Conservation (phyloP, 1,139 yeast species). For the Schizosaccharomyces versatilis region DNA sequence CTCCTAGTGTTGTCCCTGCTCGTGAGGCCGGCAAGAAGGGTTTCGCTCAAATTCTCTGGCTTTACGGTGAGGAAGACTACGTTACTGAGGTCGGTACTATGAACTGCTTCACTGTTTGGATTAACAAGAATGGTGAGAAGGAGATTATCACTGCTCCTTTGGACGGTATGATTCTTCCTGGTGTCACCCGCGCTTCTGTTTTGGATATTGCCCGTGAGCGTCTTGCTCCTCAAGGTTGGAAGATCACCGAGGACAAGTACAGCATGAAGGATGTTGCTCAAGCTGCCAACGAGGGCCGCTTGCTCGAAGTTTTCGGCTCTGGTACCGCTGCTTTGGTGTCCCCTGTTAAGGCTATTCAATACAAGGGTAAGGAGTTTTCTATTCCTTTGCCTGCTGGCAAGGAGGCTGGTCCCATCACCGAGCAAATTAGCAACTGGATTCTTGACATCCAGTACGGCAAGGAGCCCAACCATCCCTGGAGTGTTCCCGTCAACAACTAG, state of each 20-base stretch:
- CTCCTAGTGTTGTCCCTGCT: constrained; percentile 83
- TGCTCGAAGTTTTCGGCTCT: constrained; percentile 86
- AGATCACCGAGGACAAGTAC: constrained; percentile 55
- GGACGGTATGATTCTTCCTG: constrained; percentile 90
- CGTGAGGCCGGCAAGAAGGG: constrained; percentile 71
- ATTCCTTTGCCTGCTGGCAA: constrained; percentile 66
- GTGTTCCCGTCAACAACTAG: constrained; percentile 20
- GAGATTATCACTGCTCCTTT: constrained; percentile 83
- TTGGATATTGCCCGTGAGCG: constrained; percentile 52
- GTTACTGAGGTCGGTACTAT: constrained; percentile 95
- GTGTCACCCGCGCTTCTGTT: constrained; percentile 86
- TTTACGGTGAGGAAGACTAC: constrained; percentile 72
- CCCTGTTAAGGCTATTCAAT: constrained; percentile 74
- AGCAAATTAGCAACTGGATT: constrained; percentile 61
- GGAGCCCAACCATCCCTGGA: constrained; percentile 31
- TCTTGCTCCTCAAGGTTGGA: constrained; percentile 41
- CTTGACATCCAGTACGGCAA: constrained; percentile 74
- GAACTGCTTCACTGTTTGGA: constrained; percentile 77
- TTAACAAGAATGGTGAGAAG: constrained; percentile 52
- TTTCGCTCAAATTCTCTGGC: constrained; percentile 87
- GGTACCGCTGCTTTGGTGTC: constrained; percentile 96
- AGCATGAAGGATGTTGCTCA: constrained; percentile 63
- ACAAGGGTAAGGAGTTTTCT: constrained; percentile 42
- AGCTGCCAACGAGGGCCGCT: constrained; percentile 53
- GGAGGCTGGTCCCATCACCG: constrained; percentile 59